Percentiles rank a stretch among this genome's conserved stretches.
Conservation (phyloP, 768 basidiomycete species). For the Rhodosporidiobolus sp. region DNA sequence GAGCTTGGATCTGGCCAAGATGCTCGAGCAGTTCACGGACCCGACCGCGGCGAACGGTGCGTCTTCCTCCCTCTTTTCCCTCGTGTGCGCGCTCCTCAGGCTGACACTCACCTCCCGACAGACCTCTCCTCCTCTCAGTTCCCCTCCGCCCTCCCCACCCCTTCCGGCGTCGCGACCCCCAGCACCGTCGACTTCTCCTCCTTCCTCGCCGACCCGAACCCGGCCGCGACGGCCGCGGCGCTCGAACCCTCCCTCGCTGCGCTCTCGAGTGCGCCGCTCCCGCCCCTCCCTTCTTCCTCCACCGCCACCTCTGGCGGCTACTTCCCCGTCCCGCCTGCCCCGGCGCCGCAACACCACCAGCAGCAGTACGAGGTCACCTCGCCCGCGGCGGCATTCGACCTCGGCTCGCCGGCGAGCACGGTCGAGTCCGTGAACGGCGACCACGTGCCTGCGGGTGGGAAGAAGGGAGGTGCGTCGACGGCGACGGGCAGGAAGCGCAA, state of each 20-base stretch:
- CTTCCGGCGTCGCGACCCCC: neutral
- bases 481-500: conserved; percentile 28
- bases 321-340: conserved; percentile 3
- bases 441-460: neutral
- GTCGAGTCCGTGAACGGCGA: neutral
- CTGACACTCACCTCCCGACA: neutral
- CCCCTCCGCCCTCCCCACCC: neutral
- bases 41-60: neutral
- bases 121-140: neutral
- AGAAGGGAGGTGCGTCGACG: neutral
- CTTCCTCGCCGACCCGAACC: conserved; percentile 11
- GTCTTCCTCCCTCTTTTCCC: neutral
- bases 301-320: neutral
- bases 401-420: conserved; percentile 3
- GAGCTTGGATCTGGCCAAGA: conserved; percentile 32
- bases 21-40: conserved; percentile 35
- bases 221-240: neutral
- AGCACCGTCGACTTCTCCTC: conserved; percentile 27
- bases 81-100: too few relatives aligned
- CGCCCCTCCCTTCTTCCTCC: neutral
- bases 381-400: neutral
- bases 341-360: neutral
- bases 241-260: conserved; percentile 3
- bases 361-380: conserved; percentile 15
- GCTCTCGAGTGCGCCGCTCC: neutral